These are phyloP conservation scores for Bothriochloa decipiens DNA, from an alignment of 176 grass and related monocot species.

Conservation along the genomic window DNA sequence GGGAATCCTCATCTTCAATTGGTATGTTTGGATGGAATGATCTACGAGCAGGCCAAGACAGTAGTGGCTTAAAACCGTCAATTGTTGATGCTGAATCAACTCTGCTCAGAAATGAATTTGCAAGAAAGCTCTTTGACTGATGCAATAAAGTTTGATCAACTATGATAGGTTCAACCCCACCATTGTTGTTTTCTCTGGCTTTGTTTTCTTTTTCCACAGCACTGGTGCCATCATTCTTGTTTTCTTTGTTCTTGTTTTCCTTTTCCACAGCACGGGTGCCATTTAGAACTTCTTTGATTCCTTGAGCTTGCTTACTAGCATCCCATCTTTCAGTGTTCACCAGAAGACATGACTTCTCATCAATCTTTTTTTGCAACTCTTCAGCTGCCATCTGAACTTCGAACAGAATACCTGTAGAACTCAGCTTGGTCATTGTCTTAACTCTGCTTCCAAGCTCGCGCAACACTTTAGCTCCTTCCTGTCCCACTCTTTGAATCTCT, in stretches of 20 bases:
- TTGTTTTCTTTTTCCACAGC: conserved; percentile 43
- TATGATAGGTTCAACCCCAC: conserved; percentile 46
- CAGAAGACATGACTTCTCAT: conserved; percentile 90
- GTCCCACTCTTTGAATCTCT: conserved; percentile 78
- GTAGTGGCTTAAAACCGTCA: conserved; percentile 47
- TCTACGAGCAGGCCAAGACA: conserved; percentile 71
- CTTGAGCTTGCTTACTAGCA: conserved; percentile 54
- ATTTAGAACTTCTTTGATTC: conserved; percentile 50
- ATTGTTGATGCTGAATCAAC: conserved; percentile 59
- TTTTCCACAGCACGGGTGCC: not conserved
- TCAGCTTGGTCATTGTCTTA: conserved; percentile 85
- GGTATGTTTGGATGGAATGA: conserved; percentile 65
- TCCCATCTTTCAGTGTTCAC: conserved; percentile 91
- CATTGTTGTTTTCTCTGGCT: conserved; percentile 42
- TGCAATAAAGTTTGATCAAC: conserved; percentile 48
- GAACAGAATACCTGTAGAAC: conserved; percentile 57
- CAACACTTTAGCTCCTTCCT: conserved; percentile 79
- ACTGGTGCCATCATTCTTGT: conserved; percentile 27
- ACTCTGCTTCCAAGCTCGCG: conserved; percentile 72
- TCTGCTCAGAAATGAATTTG: conserved; percentile 55
- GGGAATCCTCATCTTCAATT: conserved; percentile 60
- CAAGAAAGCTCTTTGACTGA: conserved; percentile 58
- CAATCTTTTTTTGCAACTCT: conserved; percentile 82
- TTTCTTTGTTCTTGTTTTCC: conserved; percentile 44
- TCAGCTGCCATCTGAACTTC: conserved; percentile 82